Evolutionary conservation across 257 asterid genomes (phyloP).

Genomic region (Solanum verrucosum): DNA sequence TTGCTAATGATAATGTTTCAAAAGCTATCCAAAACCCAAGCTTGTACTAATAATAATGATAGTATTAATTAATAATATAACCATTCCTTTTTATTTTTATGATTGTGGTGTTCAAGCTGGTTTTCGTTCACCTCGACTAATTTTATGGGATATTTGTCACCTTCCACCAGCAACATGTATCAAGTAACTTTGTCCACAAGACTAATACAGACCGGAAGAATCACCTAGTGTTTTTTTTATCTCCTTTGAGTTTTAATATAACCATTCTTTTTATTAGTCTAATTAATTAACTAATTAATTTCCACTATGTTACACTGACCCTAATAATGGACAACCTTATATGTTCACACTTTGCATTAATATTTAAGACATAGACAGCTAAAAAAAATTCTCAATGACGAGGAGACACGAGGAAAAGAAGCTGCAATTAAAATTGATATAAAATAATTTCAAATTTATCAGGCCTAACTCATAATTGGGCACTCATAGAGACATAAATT

Average conservation of each 20-base stretch:
- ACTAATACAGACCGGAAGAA: rapidly evolving
- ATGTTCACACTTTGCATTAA: background rate
- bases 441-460: background rate
- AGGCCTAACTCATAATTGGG: conserved; percentile 3
- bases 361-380: background rate
- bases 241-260: background rate
- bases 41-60: conserved; percentile 7
- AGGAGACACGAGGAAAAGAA: background rate
- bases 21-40: background rate
- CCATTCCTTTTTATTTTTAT: background rate
- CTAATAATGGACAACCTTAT: background rate
- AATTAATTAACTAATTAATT: background rate
- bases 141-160: rapidly evolving
- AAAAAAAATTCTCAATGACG: background rate
- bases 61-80: background rate
- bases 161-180: rapidly evolving
- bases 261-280: background rate
- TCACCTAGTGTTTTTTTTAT: no score
- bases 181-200: no score
- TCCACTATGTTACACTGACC: background rate
- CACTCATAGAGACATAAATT: background rate
- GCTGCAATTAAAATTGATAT: background rate
- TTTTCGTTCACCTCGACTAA: rapidly evolving
- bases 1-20: background rate
- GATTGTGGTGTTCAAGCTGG: rapidly evolving